Conservation (phyloP, 306 rosid genomes). For the Corylus avellana region DNA sequence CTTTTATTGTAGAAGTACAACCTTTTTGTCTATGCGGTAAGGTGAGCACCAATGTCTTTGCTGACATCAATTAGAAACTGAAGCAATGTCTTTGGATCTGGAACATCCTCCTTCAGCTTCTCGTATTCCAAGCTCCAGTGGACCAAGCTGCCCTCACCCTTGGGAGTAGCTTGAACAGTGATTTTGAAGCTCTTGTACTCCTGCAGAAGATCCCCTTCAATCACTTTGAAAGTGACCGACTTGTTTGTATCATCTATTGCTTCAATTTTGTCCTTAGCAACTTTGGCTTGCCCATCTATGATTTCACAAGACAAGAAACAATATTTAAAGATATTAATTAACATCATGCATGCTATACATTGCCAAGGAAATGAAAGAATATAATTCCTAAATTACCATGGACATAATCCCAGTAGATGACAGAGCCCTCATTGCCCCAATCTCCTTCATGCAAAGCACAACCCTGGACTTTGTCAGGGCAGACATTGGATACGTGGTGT, state of each 20-base stretch:
- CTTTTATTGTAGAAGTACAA: not conserved
- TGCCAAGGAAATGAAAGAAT: not conserved
- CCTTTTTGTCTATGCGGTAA: not conserved
- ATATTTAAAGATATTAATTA: not conserved
- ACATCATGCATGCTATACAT: not conserved
- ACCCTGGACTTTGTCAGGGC: not conserved
- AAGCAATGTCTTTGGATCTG: conserved; percentile 33
- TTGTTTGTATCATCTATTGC: conserved; percentile 37
- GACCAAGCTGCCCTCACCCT: conserved; percentile 26
- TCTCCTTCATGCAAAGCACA: conserved; percentile 19
- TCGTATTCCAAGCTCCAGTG: conserved; percentile 43
- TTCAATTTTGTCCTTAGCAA: conserved; percentile 32
- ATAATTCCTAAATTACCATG: not conserved
- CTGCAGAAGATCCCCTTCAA: conserved; percentile 35
- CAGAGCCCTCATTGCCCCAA: conserved; percentile 22
- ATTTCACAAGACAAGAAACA: not conserved
- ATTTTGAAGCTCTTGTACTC: conserved; percentile 19
- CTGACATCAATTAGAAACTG: conserved; percentile 5
- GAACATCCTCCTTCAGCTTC: conserved; percentile 27
- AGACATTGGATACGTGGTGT: conserved; percentile 13
- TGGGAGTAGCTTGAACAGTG: conserved; percentile 12
- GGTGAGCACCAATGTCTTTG: conserved; percentile 35
- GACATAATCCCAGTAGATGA: conserved; percentile 26
- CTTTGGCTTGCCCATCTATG: conserved; percentile 33
- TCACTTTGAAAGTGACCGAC: conserved; percentile 29